Evolutionary conservation across 2,329 filamentous ascomycete genomes (phyloP).

Genomic region (Paecilomyces sp.): DNA sequence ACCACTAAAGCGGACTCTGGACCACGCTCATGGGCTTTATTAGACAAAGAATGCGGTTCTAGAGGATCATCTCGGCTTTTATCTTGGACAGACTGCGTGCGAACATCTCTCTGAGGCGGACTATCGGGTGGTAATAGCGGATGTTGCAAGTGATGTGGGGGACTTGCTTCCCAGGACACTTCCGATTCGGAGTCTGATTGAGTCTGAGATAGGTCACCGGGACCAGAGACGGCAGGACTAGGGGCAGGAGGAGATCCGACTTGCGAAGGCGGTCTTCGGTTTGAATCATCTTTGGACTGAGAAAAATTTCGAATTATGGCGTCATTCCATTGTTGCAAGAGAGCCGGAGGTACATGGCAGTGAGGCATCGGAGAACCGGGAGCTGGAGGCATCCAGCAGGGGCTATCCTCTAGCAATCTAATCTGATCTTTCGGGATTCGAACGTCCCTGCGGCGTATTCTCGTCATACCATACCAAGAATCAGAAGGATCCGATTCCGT

Average conservation of each 20-base stretch:
- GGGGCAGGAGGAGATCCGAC: background rate
- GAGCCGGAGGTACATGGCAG: constrained; percentile 26
- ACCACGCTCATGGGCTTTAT: background rate
- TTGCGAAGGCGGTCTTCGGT: background rate
- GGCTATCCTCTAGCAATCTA: constrained; percentile 38
- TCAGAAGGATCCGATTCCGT: constrained; percentile 4
- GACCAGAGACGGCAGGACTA: constrained; percentile 3
- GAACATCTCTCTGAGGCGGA: constrained; percentile 9
- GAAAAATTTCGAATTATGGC: constrained; percentile 11
- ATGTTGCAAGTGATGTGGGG: constrained; percentile 5
- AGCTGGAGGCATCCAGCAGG: constrained; percentile 34
- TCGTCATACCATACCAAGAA: constrained; percentile 25
- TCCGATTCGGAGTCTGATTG: constrained; percentile 13
- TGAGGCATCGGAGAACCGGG: constrained; percentile 17
- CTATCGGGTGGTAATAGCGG: constrained; percentile 21
- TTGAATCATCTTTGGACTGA: background rate
- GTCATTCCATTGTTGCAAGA: constrained; percentile 30
- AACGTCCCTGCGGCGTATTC: constrained; percentile 36
- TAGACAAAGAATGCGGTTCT: background rate
- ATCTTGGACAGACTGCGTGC: background rate
- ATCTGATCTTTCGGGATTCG: constrained; percentile 44
- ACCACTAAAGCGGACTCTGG: background rate
- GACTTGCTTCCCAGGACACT: constrained; percentile 13
- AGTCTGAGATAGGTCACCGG: constrained; percentile 6
- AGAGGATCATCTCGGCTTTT: background rate